Percentiles rank a stretch among this genome's conserved stretches.
Evolutionary conservation across 495 filamentous ascomycete genomes (phyloP).

Genomic region (Astrocystis sublimbata): DNA sequence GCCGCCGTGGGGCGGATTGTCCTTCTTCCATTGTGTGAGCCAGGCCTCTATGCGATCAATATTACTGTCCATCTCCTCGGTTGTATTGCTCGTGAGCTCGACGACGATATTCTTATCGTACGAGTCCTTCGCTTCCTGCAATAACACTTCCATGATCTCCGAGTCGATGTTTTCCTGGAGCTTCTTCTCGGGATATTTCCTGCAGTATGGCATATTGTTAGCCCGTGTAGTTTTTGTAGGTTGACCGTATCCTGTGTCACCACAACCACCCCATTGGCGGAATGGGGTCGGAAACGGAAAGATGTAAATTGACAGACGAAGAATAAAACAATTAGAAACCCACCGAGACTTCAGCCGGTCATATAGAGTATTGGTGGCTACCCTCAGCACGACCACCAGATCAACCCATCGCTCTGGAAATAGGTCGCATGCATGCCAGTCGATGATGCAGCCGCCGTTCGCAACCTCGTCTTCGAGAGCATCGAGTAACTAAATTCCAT

Average conservation of each 20-base stretch:
- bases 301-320: not conserved
- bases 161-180: slow-evolving; percentile 94
- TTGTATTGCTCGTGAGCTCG: slow-evolving; percentile 78
- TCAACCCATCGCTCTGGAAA: slow-evolving; percentile 95
- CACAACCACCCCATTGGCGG: not conserved
- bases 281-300: not conserved
- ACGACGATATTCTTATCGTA: slow-evolving; percentile 90
- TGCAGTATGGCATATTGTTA: slow-evolving; percentile 28
- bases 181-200: slow-evolving; percentile 80
- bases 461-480: slow-evolving; percentile 79
- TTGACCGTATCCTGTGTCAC: not conserved
- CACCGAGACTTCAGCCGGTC: slow-evolving; percentile 62
- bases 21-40: slow-evolving; percentile 77
- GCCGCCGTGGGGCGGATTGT: slow-evolving; percentile 40
- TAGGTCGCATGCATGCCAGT: slow-evolving; percentile 97
- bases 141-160: slow-evolving; percentile 94
- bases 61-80: slow-evolving; percentile 84
- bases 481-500: slow-evolving; percentile 69
- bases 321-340: not conserved
- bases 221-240: not conserved
- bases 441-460: slow-evolving; percentile 84
- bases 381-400: slow-evolving; percentile 87
- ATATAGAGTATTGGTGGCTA: slow-evolving; percentile 74
- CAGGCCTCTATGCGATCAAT: slow-evolving; percentile 80
- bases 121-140: slow-evolving; percentile 84